Percentiles rank a stretch among this genome's conserved stretches.
Conservation (phyloP, 805 yeast genomes). For the Yarrowia osloensis region DNA sequence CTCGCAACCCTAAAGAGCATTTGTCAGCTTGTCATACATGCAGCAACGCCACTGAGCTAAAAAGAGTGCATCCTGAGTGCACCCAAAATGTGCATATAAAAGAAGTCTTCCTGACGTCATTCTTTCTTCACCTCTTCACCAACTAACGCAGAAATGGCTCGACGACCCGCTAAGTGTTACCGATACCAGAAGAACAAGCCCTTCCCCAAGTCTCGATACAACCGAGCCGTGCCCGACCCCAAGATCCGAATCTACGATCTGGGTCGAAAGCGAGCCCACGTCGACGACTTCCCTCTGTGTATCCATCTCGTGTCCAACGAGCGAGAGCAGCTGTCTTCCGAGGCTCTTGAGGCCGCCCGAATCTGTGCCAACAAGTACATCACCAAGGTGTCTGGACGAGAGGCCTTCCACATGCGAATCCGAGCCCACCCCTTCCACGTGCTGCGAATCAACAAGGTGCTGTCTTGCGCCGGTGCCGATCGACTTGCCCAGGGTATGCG, state of each 20-base stretch:
- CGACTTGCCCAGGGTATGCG: conserved; percentile 99
- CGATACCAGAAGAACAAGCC: conserved; percentile 99
- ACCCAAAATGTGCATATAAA: too few species aligned
- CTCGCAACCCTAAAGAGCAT: neutral
- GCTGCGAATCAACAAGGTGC: conserved; percentile 99
- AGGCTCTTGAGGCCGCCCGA: conserved; percentile 99
- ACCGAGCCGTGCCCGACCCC: conserved; percentile 99
- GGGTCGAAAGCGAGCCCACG: conserved; percentile 99
- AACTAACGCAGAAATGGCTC: conserved; percentile 78
- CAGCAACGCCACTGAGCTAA: neutral
- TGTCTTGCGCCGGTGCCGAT: conserved; percentile 99
- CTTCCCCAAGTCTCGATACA: conserved; percentile 99
- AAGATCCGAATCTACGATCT: conserved; percentile 98
- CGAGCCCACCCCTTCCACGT: conserved; percentile 99
- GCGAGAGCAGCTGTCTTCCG: conserved; percentile 98
- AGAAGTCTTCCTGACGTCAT: neutral
- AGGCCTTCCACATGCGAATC: conserved; percentile 99
- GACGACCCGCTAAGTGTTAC: conserved; percentile 99
- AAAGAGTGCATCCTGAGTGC: neutral
- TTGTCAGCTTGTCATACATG: conserved; percentile 23
- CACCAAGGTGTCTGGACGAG: conserved; percentile 97
- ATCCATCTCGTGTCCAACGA: conserved; percentile 99
- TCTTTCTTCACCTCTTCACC: neutral
- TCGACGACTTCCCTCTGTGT: conserved; percentile 99
- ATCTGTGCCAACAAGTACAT: conserved; percentile 99